These are phyloP conservation scores for Backusella australiensis DNA, from an alignment of 192 early-diverging fungal genomes.

Conservation along the genomic window DNA sequence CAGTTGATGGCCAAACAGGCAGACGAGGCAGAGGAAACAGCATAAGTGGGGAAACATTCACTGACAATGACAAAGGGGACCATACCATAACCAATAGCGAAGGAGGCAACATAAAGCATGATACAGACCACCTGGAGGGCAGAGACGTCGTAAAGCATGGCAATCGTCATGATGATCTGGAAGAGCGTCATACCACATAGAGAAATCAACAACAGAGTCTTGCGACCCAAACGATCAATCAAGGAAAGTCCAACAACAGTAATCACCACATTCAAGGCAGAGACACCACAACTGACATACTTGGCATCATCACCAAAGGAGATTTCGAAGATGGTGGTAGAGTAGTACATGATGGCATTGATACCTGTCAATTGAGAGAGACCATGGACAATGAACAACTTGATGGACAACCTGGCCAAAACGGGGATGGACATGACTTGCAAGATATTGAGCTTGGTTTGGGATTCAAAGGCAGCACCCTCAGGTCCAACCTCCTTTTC, in stretches of 20 bases:
- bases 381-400: slow-evolving; percentile 57
- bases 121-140: slow-evolving; percentile 33
- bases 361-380: slow-evolving; percentile 64
- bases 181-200: slow-evolving; percentile 62
- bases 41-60: slow-evolving; percentile 54
- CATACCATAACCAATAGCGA: slow-evolving; percentile 56
- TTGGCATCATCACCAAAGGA: slow-evolving; percentile 50
- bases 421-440: slow-evolving; percentile 35
- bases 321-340: slow-evolving; percentile 60
- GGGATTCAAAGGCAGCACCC: not conserved
- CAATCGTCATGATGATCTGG: slow-evolving; percentile 47
- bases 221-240: slow-evolving; percentile 46
- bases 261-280: slow-evolving; percentile 55
- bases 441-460: slow-evolving; percentile 26
- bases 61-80: slow-evolving; percentile 57
- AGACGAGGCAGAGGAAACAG: slow-evolving; percentile 47
- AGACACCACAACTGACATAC: slow-evolving; percentile 54
- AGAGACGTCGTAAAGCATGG: slow-evolving; percentile 12
- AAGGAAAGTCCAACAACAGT: slow-evolving; percentile 48
- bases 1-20: slow-evolving; percentile 47
- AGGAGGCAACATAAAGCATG: slow-evolving; percentile 54
- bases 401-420: slow-evolving; percentile 41
- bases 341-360: slow-evolving; percentile 65
- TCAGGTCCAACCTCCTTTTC: not conserved
- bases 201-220: slow-evolving; percentile 55